These are phyloP conservation scores for Flaveria ramosissima DNA, from an alignment of 129 eudicot species.

Conservation along the genomic window DNA sequence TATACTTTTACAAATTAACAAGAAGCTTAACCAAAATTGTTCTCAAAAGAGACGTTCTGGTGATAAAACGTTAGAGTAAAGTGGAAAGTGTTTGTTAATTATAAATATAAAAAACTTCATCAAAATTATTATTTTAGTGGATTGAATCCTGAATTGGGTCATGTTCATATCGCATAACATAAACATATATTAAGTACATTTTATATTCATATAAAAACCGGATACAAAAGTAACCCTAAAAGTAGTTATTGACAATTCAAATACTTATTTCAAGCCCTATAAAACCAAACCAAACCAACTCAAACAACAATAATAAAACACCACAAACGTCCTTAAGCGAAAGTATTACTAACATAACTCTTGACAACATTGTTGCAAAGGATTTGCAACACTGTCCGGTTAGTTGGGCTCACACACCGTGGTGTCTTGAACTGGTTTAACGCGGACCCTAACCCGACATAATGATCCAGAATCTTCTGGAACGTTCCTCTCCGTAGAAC, in stretches of 20 bases:
- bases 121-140: too few species aligned
- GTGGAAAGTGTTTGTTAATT: too few species aligned
- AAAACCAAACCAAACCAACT: background rate
- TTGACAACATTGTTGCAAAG: conserved; percentile 57
- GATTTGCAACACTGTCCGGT: conserved; percentile 55
- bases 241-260: background rate
- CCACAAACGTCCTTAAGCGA: conserved; percentile 13
- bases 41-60: too few species aligned
- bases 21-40: too few species aligned
- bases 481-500: conserved; percentile 64
- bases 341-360: conserved; percentile 66
- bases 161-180: too few species aligned
- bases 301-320: background rate
- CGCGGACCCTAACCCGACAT: conserved; percentile 54
- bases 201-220: background rate
- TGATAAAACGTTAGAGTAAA: too few species aligned
- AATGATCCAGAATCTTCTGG: conserved; percentile 66
- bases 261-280: background rate
- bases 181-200: too few species aligned
- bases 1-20: too few species aligned
- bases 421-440: conserved; percentile 96
- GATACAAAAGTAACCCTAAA: background rate
- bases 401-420: conserved; percentile 56
- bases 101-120: too few species aligned
- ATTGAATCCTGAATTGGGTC: too few species aligned